Percentiles rank a stretch among this genome's conserved stretches.
Conservation (phyloP, 1,284 basidiomycete genomes). For the Mycosarcoma maydis region DNA sequence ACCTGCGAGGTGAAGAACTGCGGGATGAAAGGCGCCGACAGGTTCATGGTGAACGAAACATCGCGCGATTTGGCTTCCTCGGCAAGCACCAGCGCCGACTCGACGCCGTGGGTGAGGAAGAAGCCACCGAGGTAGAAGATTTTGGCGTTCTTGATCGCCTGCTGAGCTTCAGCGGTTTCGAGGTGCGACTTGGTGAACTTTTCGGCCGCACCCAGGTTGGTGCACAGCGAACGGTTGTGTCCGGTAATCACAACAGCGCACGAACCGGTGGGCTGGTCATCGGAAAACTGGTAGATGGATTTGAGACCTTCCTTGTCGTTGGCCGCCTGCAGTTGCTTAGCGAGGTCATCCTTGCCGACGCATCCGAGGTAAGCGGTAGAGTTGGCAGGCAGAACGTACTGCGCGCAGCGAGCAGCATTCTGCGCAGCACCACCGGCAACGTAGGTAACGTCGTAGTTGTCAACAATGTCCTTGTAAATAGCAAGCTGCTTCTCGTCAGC, state of each 20-base stretch:
- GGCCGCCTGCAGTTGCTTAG: slow-evolving; percentile 87
- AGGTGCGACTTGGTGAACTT: slow-evolving; percentile 85
- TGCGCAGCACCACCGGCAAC: slow-evolving; percentile 97
- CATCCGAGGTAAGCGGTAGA: slow-evolving; percentile 95
- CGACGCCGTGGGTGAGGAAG: slow-evolving; percentile 93
- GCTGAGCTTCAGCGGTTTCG: slow-evolving; percentile 78
- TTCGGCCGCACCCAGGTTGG: slow-evolving; percentile 88
- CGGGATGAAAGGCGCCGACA: slow-evolving; percentile 96
- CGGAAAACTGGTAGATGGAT: slow-evolving; percentile 87
- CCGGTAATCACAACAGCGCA: slow-evolving; percentile 96
- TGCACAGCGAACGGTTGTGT: slow-evolving; percentile 92
- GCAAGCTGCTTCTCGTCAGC: slow-evolving; percentile 84
- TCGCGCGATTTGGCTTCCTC: slow-evolving; percentile 80
- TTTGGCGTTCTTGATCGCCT: slow-evolving; percentile 81
- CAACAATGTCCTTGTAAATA: slow-evolving; percentile 83
- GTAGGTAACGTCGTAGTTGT: slow-evolving; percentile 82
- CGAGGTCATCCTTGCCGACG: slow-evolving; percentile 91
- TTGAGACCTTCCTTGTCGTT: slow-evolving; percentile 92
- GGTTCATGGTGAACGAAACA: slow-evolving; percentile 79
- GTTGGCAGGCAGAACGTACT: slow-evolving; percentile 75
- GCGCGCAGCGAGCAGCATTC: slow-evolving; percentile 93
- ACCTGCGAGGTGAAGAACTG: slow-evolving; percentile 83
- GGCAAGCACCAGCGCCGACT: slow-evolving; percentile 79
- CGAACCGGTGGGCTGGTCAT: slow-evolving; percentile 89
- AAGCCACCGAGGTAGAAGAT: slow-evolving; percentile 96